phyloP scores from a whole-genome alignment of 1,284 basidiomycete genomes.

The Pisolithus thermaeus region DNA sequence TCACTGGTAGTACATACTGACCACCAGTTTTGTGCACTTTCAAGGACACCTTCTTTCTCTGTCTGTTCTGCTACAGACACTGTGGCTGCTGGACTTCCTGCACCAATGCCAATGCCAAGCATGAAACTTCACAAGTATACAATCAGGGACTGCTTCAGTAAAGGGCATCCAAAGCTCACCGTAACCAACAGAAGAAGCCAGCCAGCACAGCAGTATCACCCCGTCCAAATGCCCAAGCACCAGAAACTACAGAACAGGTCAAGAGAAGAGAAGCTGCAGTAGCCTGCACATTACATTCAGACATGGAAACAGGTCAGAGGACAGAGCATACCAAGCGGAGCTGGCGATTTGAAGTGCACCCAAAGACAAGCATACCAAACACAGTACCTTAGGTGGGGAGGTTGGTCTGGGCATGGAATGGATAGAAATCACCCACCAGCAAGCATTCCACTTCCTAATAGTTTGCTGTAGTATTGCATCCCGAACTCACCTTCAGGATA shows the following conservation, averaged over 20 bases:
- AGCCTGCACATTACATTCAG: constrained; percentile 42
- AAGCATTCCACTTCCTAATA: constrained; percentile 65
- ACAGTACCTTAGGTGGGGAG: constrained; percentile 43
- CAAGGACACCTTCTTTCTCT: constrained; percentile 72
- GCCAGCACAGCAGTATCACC: not conserved
- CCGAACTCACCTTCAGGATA: no score
- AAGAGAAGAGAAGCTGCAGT: constrained; percentile 71
- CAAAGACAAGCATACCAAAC: constrained; percentile 66
- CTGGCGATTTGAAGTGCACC: not conserved
- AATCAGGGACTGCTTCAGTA: no score
- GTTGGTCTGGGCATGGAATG: not conserved
- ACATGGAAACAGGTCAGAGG: not conserved
- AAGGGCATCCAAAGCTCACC: no score
- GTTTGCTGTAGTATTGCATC: constrained; percentile 52
- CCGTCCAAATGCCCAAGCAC: constrained; percentile 62
- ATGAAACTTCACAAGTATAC: constrained; percentile 48
- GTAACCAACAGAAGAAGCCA: no score
- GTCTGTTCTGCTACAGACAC: constrained; percentile 90
- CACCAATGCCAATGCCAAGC: constrained; percentile 79
- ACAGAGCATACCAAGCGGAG: constrained; percentile 67
- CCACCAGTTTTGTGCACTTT: constrained; percentile 79
- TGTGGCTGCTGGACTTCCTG: constrained; percentile 87
- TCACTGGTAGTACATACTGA: constrained; percentile 81
- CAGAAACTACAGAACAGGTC: constrained; percentile 62
- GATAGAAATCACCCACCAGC: constrained; percentile 43